Conservation (phyloP, 78 protist species). For the Polysphondylium violaceum region DNA sequence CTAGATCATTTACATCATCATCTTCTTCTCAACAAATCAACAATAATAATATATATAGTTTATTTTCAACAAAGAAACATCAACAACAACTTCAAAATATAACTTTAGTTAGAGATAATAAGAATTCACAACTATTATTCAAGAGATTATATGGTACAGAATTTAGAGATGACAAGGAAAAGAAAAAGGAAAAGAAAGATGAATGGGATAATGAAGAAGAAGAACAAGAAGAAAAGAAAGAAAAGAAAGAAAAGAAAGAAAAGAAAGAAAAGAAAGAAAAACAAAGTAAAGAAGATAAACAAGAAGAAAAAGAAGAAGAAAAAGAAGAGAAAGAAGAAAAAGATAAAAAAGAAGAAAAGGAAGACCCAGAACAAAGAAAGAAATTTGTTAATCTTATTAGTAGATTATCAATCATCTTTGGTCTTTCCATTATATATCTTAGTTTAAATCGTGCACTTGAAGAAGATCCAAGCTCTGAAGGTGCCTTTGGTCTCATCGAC, state of each 20-base stretch:
- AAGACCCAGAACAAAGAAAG: background rate
- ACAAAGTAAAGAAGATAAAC: constrained; percentile 1
- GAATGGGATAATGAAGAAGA: background rate
- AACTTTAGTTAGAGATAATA: background rate
- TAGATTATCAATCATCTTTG: background rate
- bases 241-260: constrained; percentile 5
- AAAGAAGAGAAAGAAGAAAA: background rate
- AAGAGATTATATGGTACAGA: background rate
- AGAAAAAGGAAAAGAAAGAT: background rate
- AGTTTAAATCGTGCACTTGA: background rate
- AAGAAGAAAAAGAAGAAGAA: constrained; percentile 10
- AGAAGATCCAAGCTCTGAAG: background rate
- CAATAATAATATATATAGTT: background rate
- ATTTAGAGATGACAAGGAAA: background rate
- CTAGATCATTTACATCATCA: background rate
- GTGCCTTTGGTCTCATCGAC: constrained; percentile 26
- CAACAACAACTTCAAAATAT: background rate
- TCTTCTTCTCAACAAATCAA: background rate
- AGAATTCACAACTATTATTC: too few relatives aligned
- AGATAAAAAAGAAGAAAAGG: background rate
- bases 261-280: constrained; percentile 6
- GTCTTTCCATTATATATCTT: background rate
- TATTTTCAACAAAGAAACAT: background rate
- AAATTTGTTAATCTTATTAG: background rate
- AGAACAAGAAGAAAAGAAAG: background rate